These are phyloP conservation scores for Spencermartinsiella europaea DNA, from an alignment of 805 yeast species.

Conservation along the genomic window DNA sequence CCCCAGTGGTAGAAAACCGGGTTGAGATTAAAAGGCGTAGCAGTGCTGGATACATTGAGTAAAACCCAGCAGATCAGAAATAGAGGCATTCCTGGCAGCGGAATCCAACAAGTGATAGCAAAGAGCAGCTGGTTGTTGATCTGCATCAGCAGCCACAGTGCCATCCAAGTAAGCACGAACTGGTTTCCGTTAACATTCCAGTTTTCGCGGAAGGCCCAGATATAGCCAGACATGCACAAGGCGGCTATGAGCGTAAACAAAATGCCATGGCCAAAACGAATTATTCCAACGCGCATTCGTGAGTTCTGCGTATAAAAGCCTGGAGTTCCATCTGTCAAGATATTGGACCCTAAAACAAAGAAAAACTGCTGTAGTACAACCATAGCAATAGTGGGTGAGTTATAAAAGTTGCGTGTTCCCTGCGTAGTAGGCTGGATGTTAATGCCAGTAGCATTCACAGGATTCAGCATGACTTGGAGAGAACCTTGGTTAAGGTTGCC, in stretches of 20 bases:
- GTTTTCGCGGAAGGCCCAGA: conserved; percentile 15
- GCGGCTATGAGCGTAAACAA: conserved; percentile 8
- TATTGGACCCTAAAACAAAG: too few relatives aligned
- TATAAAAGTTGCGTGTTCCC: too few relatives aligned
- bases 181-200: conserved; percentile 14
- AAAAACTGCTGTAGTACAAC: too few relatives aligned
- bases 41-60: conserved; percentile 7
- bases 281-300: too few relatives aligned
- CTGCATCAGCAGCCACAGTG: conserved; percentile 6
- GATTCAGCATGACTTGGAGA: too few relatives aligned
- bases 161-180: conserved; percentile 14
- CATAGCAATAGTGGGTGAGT: too few relatives aligned
- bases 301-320: too few relatives aligned
- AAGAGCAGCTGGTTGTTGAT: conserved; percentile 4
- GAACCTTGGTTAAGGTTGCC: too few relatives aligned
- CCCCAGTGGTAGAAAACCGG: conserved; percentile 14
- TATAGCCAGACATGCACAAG: conserved; percentile 6
- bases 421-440: too few relatives aligned
- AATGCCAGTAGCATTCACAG: too few relatives aligned
- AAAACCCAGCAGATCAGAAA: conserved; percentile 8
- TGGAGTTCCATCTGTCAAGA: too few relatives aligned
- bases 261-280: conserved; percentile 2
- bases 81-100: conserved; percentile 9
- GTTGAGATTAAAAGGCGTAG: conserved; percentile 7
- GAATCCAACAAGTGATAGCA: conserved; percentile 2